phyloP scores from a whole-genome alignment of 2,329 filamentous ascomycete species.

The Xylariaceae sp. region DNA sequence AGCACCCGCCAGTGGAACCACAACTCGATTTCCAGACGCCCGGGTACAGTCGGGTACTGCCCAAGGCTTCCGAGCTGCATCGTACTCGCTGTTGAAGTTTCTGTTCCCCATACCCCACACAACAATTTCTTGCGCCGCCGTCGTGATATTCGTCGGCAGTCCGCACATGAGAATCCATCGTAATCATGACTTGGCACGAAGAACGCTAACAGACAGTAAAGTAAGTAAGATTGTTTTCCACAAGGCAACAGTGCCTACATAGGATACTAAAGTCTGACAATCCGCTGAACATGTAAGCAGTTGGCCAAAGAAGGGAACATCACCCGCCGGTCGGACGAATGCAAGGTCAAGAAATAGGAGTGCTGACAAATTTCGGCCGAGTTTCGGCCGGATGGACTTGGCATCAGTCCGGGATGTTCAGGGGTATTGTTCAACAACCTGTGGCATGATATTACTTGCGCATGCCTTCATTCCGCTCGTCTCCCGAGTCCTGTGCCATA shows the following conservation, averaged over 20 bases:
- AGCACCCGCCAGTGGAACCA: background rate
- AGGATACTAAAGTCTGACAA: background rate
- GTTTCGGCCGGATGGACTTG: conserved; percentile 22
- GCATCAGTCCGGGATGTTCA: conserved; percentile 9
- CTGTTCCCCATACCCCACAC: too few relatives aligned
- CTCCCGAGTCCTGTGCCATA: background rate
- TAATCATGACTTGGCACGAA: too few relatives aligned
- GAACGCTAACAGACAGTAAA: too few relatives aligned
- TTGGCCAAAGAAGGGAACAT: background rate
- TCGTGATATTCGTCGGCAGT: too few relatives aligned
- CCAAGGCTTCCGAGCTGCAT: too few relatives aligned
- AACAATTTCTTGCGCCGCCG: too few relatives aligned
- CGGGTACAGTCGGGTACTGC: background rate
- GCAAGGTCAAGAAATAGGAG: background rate
- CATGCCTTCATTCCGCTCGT: background rate
- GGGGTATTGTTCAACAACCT: too few relatives aligned
- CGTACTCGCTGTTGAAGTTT: too few relatives aligned
- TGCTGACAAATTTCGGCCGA: conserved; percentile 28
- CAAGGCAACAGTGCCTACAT: background rate
- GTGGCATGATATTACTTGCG: background rate
- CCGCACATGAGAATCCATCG: too few relatives aligned
- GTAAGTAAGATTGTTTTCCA: too few relatives aligned
- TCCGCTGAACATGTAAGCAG: background rate
- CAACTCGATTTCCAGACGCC: background rate
- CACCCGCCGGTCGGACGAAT: background rate